Percentiles rank a stretch among this genome's conserved stretches.
phyloP scores from a whole-genome alignment of 2,329 filamentous ascomycete genomes.

The Colletotrichum sp. region DNA sequence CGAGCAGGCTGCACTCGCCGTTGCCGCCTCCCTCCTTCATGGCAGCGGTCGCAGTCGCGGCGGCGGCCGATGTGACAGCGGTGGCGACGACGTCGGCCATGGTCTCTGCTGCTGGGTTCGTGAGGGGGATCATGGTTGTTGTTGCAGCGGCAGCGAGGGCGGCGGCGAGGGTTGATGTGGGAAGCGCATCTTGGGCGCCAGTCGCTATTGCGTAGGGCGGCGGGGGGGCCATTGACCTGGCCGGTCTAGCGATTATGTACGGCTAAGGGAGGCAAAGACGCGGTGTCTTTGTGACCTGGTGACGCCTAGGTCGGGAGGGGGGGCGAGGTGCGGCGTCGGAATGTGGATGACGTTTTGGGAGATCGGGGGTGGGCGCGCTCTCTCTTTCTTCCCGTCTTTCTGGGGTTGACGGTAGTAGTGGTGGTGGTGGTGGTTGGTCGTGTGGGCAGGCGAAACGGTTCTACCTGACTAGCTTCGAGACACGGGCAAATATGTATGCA shows the following conservation, averaged over 20 bases:
- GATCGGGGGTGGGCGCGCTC: not conserved
- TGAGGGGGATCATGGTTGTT: constrained; percentile 6
- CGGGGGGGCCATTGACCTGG: constrained; percentile 18
- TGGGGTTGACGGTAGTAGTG: not conserved
- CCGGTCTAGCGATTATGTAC: not conserved
- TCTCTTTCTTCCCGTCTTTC: not conserved
- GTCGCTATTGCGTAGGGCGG: constrained; percentile 18
- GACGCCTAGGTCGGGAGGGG: constrained; percentile 3
- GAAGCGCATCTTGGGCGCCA: constrained; percentile 10
- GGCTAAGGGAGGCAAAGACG: constrained; percentile 5
- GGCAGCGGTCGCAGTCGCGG: constrained; percentile 30
- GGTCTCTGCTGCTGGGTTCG: constrained; percentile 15
- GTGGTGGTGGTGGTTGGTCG: not conserved
- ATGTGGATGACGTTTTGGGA: constrained; percentile 18
- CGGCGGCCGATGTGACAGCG: constrained; percentile 31
- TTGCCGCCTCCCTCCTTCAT: constrained; percentile 36
- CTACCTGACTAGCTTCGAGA: not conserved
- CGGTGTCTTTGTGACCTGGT: constrained; percentile 11
- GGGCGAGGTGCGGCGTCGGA: constrained; percentile 3
- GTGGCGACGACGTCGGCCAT: constrained; percentile 30
- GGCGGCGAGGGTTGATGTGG: constrained; percentile 12
- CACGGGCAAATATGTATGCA: not conserved
- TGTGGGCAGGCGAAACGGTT: not conserved
- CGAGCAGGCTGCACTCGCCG: constrained; percentile 86
- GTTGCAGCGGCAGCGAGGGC: constrained; percentile 6